Percentiles rank a stretch among this genome's conserved stretches.
These are phyloP conservation scores for Aspergillus carbonarius DNA, from an alignment of 2,329 filamentous ascomycete species.

Conservation along the genomic window DNA sequence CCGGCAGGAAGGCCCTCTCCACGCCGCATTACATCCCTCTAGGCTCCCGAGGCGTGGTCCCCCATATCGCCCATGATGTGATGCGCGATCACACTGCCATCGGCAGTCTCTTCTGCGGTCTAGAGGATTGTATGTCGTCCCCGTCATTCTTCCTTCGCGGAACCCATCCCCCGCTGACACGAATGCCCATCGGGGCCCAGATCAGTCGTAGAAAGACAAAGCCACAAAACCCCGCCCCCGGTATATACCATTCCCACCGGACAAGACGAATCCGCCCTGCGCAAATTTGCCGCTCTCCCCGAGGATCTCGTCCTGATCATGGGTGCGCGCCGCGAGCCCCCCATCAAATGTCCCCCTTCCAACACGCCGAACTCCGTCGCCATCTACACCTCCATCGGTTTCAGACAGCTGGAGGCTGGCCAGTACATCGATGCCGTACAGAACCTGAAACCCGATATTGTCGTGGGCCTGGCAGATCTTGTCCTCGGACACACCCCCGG, in stretches of 20 bases:
- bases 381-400: conserved; percentile 84
- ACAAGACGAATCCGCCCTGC: conserved; percentile 58
- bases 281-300: conserved; percentile 73
- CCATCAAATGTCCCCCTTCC: conserved; percentile 66
- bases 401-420: conserved; percentile 65
- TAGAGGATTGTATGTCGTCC: conserved; percentile 81
- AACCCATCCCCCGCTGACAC: conserved; percentile 26
- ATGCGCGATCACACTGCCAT: conserved; percentile 65
- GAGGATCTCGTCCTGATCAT: conserved; percentile 67
- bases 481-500: conserved; percentile 61
- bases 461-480: conserved; percentile 73
- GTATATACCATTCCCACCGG: conserved; percentile 52
- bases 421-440: conserved; percentile 67
- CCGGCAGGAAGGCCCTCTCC: conserved; percentile 63
- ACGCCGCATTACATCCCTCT: conserved; percentile 81
- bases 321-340: conserved; percentile 73
- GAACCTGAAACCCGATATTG: conserved; percentile 74
- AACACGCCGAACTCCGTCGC: conserved; percentile 72
- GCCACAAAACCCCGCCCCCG: conserved; percentile 45
- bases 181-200: conserved; percentile 35
- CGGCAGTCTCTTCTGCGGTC: conserved; percentile 70
- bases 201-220: conserved; percentile 61
- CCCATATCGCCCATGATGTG: conserved; percentile 87
- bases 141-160: neutral
- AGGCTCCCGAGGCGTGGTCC: conserved; percentile 79